phyloP scores from a whole-genome alignment of 352 stramenopile genomes.

The Blastocystis sp. region DNA sequence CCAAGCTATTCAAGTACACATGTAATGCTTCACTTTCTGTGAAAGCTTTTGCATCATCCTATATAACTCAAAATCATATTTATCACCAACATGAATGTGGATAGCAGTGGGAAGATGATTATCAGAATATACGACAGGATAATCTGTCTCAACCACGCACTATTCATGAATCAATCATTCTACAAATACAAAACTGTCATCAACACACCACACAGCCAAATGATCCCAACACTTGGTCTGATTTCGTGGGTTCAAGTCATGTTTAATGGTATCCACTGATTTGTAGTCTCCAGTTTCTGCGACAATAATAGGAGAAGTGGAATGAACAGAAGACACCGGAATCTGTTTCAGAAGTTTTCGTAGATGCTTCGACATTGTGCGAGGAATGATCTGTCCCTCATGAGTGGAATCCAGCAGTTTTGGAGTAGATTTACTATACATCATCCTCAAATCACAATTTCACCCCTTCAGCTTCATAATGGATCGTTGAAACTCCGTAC shows the following conservation, averaged over 20 bases:
- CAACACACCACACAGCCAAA: neutral
- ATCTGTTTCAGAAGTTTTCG: neutral
- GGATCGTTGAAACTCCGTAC: neutral
- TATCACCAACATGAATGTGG: neutral
- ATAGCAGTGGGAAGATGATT: neutral
- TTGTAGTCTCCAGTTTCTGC: neutral
- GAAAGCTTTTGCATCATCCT: neutral
- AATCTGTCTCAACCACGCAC: conserved; percentile 45
- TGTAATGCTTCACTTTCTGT: neutral
- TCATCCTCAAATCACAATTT: too few species aligned
- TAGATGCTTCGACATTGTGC: neutral
- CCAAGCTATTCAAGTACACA: conserved; percentile 26
- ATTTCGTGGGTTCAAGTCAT: too few species aligned
- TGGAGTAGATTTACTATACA: too few species aligned
- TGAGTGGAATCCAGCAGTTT: too few species aligned
- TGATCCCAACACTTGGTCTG: conserved; percentile 27
- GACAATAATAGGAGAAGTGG: neutral
- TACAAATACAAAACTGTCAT: neutral
- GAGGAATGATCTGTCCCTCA: neutral
- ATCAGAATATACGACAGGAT: neutral
- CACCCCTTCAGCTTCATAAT: neutral
- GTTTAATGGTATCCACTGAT: neutral
- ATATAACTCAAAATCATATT: neutral
- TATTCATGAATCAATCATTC: neutral
- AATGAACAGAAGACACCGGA: neutral